Conservation (phyloP, 768 basidiomycete species). For the Udeniomyces megalosporus region DNA sequence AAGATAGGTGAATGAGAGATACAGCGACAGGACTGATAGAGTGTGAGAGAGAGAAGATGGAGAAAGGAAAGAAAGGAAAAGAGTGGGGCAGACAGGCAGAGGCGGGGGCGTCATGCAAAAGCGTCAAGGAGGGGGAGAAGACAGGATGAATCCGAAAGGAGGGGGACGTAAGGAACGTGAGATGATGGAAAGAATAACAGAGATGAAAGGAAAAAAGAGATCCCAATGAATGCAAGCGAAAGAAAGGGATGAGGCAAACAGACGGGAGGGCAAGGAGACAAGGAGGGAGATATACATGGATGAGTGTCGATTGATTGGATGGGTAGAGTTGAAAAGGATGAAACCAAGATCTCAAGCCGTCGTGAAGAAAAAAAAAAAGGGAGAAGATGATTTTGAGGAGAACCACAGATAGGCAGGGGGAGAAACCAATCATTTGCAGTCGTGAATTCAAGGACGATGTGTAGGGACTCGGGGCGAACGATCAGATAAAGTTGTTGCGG, state of each 20-base stretch:
- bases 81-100: not conserved
- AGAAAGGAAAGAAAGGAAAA: not conserved
- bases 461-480: too few relatives aligned
- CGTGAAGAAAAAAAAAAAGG: too few relatives aligned
- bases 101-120: not conserved
- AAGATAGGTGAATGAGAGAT: too few relatives aligned
- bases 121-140: not conserved
- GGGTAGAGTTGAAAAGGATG: too few relatives aligned
- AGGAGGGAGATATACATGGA: not conserved
- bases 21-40: too few relatives aligned
- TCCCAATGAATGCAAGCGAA: not conserved
- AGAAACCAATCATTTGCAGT: too few relatives aligned
- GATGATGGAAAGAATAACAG: not conserved
- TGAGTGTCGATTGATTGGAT: not conserved
- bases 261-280: not conserved
- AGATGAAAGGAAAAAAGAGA: not conserved
- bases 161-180: not conserved
- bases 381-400: too few relatives aligned
- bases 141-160: not conserved
- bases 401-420: too few relatives aligned
- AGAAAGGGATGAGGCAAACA: not conserved
- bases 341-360: too few relatives aligned
- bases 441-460: too few relatives aligned
- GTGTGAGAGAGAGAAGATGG: not conserved
- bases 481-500: too few relatives aligned